phyloP scores from a whole-genome alignment of 805 yeast genomes.

The Pichia gijzeniarum region DNA sequence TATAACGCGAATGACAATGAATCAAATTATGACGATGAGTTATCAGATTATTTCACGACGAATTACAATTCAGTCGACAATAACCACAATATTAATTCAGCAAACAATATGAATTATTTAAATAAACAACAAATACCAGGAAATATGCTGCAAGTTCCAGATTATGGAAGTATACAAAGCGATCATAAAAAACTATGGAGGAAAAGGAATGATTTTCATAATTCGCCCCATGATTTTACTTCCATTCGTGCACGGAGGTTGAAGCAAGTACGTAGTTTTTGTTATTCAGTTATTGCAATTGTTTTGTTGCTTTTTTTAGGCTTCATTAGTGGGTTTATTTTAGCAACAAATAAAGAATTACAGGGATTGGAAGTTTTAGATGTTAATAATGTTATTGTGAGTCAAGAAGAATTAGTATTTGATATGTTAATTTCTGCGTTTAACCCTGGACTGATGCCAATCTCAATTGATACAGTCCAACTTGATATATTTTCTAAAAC shows the following conservation, averaged over 20 bases:
- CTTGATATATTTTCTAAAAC: constrained; percentile 82
- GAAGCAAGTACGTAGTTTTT: constrained; percentile 27
- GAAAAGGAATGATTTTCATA: constrained; percentile 24
- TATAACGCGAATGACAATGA: constrained; percentile 17
- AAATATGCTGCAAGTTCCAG: constrained; percentile 1
- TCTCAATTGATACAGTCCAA: constrained; percentile 57
- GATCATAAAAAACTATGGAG: constrained; percentile 12
- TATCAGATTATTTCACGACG: constrained; percentile 11
- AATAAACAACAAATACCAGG: constrained; percentile 8
- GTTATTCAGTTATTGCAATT: constrained; percentile 40
- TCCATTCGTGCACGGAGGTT: constrained; percentile 26
- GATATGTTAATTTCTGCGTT: constrained; percentile 71
- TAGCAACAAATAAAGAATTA: constrained; percentile 83
- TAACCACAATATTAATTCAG: constrained; percentile 1
- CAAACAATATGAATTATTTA: constrained; percentile 3
- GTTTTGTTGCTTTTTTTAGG: constrained; percentile 59
- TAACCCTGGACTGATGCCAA: constrained; percentile 80
- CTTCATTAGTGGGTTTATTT: constrained; percentile 72
- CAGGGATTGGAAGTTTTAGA: constrained; percentile 54
- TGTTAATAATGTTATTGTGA: constrained; percentile 67
- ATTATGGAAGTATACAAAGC: constrained; percentile 14
- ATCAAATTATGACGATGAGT: constrained; percentile 26
- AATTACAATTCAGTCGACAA: not conserved
- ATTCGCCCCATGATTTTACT: constrained; percentile 34
- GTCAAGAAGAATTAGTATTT: constrained; percentile 80